Evolutionary conservation across 2,329 filamentous ascomycete genomes (phyloP).

Genomic region (Epicoccum nigrum): DNA sequence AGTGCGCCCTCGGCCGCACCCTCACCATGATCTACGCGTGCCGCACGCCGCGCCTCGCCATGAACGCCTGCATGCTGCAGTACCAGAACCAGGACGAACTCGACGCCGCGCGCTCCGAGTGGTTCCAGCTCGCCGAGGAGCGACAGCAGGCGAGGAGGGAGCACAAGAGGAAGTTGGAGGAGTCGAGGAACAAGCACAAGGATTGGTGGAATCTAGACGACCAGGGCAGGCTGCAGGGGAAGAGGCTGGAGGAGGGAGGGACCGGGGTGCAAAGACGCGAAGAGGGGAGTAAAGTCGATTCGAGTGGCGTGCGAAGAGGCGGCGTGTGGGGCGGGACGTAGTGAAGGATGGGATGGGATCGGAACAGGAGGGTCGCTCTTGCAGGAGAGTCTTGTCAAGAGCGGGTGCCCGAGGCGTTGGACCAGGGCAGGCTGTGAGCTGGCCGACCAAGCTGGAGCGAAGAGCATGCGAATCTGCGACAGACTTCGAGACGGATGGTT

Average conservation of each 20-base stretch:
- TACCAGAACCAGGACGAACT: constrained; percentile 85
- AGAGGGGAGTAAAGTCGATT: constrained; percentile 27
- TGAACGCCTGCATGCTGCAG: constrained; percentile 92
- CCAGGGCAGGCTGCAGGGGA: constrained; percentile 38
- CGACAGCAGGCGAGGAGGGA: constrained; percentile 70
- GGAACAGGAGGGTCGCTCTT: too few species aligned
- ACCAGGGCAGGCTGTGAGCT: too few species aligned
- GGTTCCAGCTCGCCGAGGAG: constrained; percentile 81
- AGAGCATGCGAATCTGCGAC: too few species aligned
- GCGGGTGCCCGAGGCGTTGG: too few species aligned
- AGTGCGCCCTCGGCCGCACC: constrained; percentile 84
- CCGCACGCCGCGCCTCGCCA: constrained; percentile 75
- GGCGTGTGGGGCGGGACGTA: constrained; percentile 19
- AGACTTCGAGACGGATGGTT: too few species aligned
- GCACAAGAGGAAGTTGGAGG: constrained; percentile 53
- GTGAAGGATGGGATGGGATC: neutral
- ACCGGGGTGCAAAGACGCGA: constrained; percentile 18
- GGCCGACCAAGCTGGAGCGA: too few species aligned
- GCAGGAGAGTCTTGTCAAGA: too few species aligned
- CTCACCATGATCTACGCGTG: constrained; percentile 88
- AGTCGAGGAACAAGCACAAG: constrained; percentile 54
- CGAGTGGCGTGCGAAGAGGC: constrained; percentile 25
- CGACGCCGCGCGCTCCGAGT: constrained; percentile 89
- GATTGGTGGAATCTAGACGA: constrained; percentile 60
- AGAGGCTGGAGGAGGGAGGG: constrained; percentile 22